Conservation (phyloP, 768 basidiomycete species). For the Roridomyces roridus region DNA sequence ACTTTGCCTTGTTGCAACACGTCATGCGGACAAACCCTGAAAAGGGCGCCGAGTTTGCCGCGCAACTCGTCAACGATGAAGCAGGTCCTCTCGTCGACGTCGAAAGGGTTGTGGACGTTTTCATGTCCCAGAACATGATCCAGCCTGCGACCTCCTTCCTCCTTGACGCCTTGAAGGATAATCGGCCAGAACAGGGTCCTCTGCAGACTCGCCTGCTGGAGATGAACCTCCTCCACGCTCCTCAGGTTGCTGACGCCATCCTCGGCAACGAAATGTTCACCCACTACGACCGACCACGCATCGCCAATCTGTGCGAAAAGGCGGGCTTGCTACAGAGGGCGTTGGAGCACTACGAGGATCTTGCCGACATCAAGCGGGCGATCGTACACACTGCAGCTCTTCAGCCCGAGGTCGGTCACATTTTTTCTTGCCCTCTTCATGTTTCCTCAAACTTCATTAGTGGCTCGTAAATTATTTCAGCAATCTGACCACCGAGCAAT, state of each 20-base stretch:
- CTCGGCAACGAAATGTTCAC: constrained; percentile 99
- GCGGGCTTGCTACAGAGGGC: constrained; percentile 97
- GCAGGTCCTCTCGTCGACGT: constrained; percentile 90
- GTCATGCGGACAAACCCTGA: constrained; percentile 96
- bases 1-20: constrained; percentile 90
- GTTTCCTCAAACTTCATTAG: constrained; percentile 40
- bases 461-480: constrained; percentile 99
- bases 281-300: constrained; percentile 94
- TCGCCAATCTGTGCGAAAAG: constrained; percentile 98
- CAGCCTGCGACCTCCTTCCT: constrained; percentile 99
- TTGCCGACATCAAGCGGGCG: constrained; percentile 98
- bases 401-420: constrained; percentile 72
- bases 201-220: constrained; percentile 96
- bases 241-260: constrained; percentile 98
- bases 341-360: constrained; percentile 96
- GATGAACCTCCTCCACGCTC: constrained; percentile 97
- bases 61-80: constrained; percentile 93
- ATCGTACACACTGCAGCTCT: constrained; percentile 91
- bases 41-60: constrained; percentile 98
- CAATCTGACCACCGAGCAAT: constrained; percentile 95
- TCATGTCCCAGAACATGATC: constrained; percentile 99
- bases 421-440: background rate
- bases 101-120: constrained; percentile 97
- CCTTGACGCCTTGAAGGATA: constrained; percentile 96
- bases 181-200: constrained; percentile 95